phyloP scores from a whole-genome alignment of 371 early-diverging fungal species.

The Mucor saturninus region DNA sequence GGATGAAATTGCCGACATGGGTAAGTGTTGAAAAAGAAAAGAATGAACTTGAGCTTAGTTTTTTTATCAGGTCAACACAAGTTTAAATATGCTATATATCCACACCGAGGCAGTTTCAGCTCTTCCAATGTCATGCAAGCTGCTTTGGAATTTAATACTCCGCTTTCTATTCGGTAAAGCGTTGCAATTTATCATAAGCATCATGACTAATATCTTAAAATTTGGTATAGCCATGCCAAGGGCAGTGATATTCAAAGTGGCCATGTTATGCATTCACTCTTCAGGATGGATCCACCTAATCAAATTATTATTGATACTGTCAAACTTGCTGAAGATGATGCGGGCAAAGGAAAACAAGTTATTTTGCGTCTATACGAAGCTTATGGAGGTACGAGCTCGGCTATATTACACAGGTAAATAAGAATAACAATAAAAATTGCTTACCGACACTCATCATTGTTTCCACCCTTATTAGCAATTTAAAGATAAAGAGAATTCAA shows the following conservation, averaged over 20 bases:
- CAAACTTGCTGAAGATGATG: conserved; percentile 84
- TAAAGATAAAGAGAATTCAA: conserved; percentile 39
- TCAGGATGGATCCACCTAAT: conserved; percentile 30
- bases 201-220: background rate
- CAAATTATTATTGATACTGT: conserved; percentile 88
- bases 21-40: conserved; percentile 21
- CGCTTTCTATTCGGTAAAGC: conserved; percentile 65
- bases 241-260: conserved; percentile 17
- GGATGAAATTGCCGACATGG: conserved; percentile 69
- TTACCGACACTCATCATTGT: background rate
- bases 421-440: background rate
- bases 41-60: no score
- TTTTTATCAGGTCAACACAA: conserved; percentile 57
- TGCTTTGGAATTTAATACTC: conserved; percentile 89
- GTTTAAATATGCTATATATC: conserved; percentile 91
- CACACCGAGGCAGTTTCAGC: conserved; percentile 80
- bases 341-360: conserved; percentile 46
- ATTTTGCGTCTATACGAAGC: conserved; percentile 91
- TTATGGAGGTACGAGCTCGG: conserved; percentile 84
- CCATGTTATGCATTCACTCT: conserved; percentile 30
- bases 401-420: conserved; percentile 62
- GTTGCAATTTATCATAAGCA: no score
- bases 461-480: conserved; percentile 25
- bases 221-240: conserved; percentile 19
- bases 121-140: conserved; percentile 83